A percentile compares a stretch with the other conserved stretches of the same genome.
Evolutionary conservation across 1,284 basidiomycete species (phyloP).

Genomic region (Malassezia sp.): DNA sequence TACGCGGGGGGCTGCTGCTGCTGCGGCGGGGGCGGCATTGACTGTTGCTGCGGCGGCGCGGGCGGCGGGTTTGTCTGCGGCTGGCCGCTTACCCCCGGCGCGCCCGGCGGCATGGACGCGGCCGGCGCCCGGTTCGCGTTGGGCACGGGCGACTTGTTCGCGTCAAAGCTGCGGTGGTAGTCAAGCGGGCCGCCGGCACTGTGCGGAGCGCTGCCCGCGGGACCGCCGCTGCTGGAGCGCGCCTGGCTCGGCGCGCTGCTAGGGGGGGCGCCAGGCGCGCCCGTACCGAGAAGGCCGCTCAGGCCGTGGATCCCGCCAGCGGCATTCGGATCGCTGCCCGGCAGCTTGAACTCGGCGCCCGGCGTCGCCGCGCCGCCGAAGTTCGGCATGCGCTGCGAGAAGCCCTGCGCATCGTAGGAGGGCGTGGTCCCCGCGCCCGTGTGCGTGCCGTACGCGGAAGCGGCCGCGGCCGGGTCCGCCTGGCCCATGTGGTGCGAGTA

Average conservation of each 20-base stretch:
- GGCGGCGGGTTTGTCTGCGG: slow-evolving; percentile 8
- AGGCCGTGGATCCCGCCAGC: slow-evolving; percentile 30
- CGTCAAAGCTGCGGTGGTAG: slow-evolving; percentile 15
- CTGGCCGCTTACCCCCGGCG: not conserved
- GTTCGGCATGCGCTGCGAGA: slow-evolving; percentile 23
- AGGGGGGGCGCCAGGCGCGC: slow-evolving; percentile 17
- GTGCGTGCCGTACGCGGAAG: slow-evolving; percentile 28
- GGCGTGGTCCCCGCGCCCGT: slow-evolving; percentile 16
- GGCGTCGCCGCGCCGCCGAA: slow-evolving; percentile 24
- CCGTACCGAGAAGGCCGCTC: slow-evolving; percentile 27
- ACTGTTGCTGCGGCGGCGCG: slow-evolving; percentile 23
- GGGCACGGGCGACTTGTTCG: slow-evolving; percentile 8
- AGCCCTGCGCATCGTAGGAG: slow-evolving; percentile 38
- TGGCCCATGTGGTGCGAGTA: slow-evolving; percentile 21
- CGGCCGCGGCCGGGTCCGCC: slow-evolving; percentile 6
- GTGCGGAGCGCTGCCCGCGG: slow-evolving; percentile 12
- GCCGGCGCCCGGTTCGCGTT: slow-evolving; percentile 4
- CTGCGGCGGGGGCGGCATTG: slow-evolving; percentile 23
- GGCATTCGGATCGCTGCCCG: slow-evolving; percentile 12
- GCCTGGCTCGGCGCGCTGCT: slow-evolving; percentile 17
- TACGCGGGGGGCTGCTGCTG: slow-evolving; percentile 40
- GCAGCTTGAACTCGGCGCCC: slow-evolving; percentile 40
- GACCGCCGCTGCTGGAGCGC: slow-evolving; percentile 17
- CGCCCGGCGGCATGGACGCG: not conserved
- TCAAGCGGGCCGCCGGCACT: slow-evolving; percentile 8